Percentiles rank a stretch among this genome's conserved stretches.
These are phyloP conservation scores for Aegilops speltoides DNA, from an alignment of 176 grass and related monocot genomes.

Conservation along the genomic window DNA sequence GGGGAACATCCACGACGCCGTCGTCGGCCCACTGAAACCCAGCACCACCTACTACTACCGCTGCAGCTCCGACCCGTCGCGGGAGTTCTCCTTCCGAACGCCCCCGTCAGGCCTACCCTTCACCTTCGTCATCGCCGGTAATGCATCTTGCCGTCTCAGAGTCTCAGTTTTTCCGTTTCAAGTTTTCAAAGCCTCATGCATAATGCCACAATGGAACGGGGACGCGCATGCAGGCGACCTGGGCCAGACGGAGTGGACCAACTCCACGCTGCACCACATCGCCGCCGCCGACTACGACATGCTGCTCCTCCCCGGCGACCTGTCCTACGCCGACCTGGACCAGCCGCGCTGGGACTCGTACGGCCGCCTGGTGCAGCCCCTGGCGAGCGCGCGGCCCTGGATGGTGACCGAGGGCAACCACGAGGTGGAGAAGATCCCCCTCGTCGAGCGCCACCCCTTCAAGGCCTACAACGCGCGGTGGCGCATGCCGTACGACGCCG, in stretches of 20 bases:
- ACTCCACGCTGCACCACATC: constrained; percentile 42
- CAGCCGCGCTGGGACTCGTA: constrained; percentile 30
- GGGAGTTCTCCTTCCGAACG: constrained; percentile 67
- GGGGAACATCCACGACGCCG: constrained; percentile 57
- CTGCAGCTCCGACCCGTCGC: constrained; percentile 37
- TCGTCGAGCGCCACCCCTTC: constrained; percentile 27
- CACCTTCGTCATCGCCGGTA: constrained; percentile 46
- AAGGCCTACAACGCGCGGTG: constrained; percentile 51
- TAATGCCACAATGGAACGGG: background rate
- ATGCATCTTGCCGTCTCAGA: background rate
- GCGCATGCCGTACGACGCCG: constrained; percentile 68
- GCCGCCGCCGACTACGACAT: constrained; percentile 13
- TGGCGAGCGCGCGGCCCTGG: constrained; percentile 22
- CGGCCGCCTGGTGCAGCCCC: constrained; percentile 35
- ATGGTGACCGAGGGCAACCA: constrained; percentile 32
- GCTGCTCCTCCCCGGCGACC: constrained; percentile 9
- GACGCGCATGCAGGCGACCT: background rate
- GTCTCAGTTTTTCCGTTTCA: background rate
- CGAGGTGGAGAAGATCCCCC: constrained; percentile 41
- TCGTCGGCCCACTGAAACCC: constrained; percentile 47
- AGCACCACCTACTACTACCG: constrained; percentile 58
- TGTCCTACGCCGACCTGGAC: background rate
- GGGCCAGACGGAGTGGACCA: constrained; percentile 11
- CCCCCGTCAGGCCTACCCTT: constrained; percentile 46
- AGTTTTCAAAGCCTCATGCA: too few relatives aligned